Base-by-base conservation (phyloP, 805 yeast genomes). In the Huiozyma sinensis region DNA sequence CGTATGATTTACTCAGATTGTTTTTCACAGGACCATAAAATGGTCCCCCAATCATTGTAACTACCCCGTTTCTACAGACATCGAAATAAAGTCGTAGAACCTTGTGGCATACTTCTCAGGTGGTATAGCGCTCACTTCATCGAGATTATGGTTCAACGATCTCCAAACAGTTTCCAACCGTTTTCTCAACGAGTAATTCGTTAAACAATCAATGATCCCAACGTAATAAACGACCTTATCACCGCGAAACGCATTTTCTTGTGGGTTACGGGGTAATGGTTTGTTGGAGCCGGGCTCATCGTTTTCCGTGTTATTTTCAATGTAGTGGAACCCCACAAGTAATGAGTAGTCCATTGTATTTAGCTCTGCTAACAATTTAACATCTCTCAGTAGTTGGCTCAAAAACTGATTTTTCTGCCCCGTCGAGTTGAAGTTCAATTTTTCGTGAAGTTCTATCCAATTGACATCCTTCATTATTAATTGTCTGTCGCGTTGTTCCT, bases 271-370 rank as follows among this genome's bases (percentile, higher is more conserved):
- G 24, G 24, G 24, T 17, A 17, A 2, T 17, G 24, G 24, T 4
- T 31, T 31, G n/a, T 2, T 31, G n/a, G 33, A 9, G 9, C 33
- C 33, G n/a, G 9, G 37, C 36, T 28, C 12, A 43, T 35, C 29
- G 42, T 42, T 29, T 13, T 38, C 36, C 12, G 27, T n/a, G 10
- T 81, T 85, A 47, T 71, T 69, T 28, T 70, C 68, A 48, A 83
- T 65, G 58, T 87, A 90, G 58, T 87, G 96, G 29, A 89, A 72
- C 0, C 98, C 98, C 36, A 92, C 65, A 41, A 92, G 67, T 48
- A 92, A 69, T 0, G 96, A 88, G 64, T 92, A 92, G 60, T 92
- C 98, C 98, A 92, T 92, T 32, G 86, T 89, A 52, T 88, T 87
- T 49, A 87, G 67, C 44, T 74, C 70, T 50, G 84, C 73, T 36